Conservation (phyloP, 306 rosid genomes). For the Carpinus fangiana region DNA sequence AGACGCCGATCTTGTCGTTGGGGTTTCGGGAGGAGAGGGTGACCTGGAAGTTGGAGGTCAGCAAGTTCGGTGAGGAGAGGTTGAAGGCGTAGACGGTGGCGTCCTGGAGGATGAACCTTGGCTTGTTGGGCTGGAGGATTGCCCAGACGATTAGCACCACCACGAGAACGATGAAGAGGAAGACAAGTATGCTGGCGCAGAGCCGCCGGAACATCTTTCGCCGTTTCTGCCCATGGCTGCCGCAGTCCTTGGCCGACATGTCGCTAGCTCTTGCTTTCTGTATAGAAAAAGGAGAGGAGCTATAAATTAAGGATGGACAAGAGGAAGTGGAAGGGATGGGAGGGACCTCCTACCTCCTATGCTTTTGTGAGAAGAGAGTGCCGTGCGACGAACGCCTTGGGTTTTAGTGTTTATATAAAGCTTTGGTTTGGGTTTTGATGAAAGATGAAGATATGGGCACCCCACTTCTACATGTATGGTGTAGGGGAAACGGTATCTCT, state of each 20-base stretch:
- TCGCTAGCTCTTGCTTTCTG: constrained; percentile 9
- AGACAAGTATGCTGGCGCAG: constrained; percentile 43
- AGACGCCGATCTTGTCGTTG: constrained; percentile 73
- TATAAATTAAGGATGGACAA: neutral
- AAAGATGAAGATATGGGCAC: neutral
- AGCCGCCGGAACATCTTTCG: neutral
- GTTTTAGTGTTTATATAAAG: neutral
- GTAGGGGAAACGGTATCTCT: neutral
- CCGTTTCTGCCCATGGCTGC: constrained; percentile 41
- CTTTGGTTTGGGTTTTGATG: neutral
- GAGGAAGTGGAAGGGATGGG: neutral
- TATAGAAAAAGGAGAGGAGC: neutral
- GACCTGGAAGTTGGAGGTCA: constrained; percentile 73
- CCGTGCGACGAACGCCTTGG: neutral
- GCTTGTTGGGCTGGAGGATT: constrained; percentile 67
- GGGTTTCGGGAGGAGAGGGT: constrained; percentile 82
- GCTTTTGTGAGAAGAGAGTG: neutral
- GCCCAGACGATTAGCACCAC: constrained; percentile 75
- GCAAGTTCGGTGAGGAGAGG: constrained; percentile 58
- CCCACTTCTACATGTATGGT: neutral
- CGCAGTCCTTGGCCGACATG: constrained; percentile 67
- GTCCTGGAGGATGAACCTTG: constrained; percentile 78
- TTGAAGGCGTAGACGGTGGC: constrained; percentile 88
- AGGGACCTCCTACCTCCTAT: neutral
- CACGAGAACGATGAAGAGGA: constrained; percentile 55